Evolutionary conservation across 2,329 filamentous ascomycete species (phyloP), one percentile per base, ranked within the genome.

Genomic region (Zymoseptoria brevis): DNA sequence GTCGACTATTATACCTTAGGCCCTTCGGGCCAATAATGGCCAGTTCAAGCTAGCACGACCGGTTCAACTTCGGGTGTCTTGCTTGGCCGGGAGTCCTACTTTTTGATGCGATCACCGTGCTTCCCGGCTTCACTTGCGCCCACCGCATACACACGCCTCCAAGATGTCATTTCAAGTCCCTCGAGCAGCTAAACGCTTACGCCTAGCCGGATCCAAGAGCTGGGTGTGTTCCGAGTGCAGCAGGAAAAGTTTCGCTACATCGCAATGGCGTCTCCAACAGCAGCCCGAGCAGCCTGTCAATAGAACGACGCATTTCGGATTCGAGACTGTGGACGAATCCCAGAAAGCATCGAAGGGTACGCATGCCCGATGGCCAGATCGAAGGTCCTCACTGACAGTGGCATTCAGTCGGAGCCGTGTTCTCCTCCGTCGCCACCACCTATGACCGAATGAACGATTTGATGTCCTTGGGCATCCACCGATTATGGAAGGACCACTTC

Each of bases 391-490:
- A 48, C 66, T 65, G 30, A 68, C 54, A 22, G 16, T 9, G 2
- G 24, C 45, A 13, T 2, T 65, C 78, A 81, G 92, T 96, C 49
- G 88, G 88, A 61, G 85, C 84, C 50, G 94, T 99, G 60, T 99
- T 99, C 79, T 93, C 90, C 75, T 96, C 88, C 66, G 94, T 99
- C 49, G 94, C 94, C 66, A 86, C 89, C 63, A 90, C 88, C 19
- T 99, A 99, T 77, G 94, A 99, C 75, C 88, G 87, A 63, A 99
- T 99, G 94, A 99, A 99, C 78, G 94, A 99, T 75, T 83, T 97
- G 67, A 99, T 99, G 94, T 97, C 94, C 7, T 84, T 99, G 53
- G 94, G 94, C 57, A 92, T 96, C 77, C 94, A 99, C 75, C 88
- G 94, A 50, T 79, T 99, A 45, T 99, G 94, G 94, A 99, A 89